Percentiles rank a stretch among this genome's conserved stretches.
Conservation (phyloP, 192 early-diverging fungal genomes). For the Backusella mclennaniae region DNA sequence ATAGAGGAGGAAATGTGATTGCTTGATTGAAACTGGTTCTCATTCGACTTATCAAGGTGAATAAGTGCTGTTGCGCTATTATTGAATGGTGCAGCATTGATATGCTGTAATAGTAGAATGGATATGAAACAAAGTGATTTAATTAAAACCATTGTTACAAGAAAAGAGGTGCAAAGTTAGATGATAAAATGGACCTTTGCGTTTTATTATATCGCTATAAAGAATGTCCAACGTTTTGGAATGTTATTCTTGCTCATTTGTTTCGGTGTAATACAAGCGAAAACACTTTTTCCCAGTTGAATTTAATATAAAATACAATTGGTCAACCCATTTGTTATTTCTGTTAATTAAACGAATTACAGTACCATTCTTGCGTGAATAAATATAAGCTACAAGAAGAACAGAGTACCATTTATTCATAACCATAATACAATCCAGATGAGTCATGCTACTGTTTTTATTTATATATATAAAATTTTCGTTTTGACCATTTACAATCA, state of each 20-base stretch:
- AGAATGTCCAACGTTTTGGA: constrained; percentile 1
- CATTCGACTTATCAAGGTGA: neutral
- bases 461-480: neutral
- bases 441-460: neutral
- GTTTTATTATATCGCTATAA: neutral
- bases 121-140: neutral
- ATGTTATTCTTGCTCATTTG: neutral
- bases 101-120: neutral
- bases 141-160: neutral
- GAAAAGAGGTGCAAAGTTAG: neutral
- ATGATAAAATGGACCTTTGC: neutral
- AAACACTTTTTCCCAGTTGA: neutral
- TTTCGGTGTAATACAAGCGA: neutral
- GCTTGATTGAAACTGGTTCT: neutral
- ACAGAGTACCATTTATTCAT: neutral
- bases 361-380: neutral
- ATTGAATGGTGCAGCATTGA: neutral
- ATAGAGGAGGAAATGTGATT: neutral
- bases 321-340: neutral
- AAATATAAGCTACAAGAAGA: neutral
- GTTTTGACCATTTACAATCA: neutral
- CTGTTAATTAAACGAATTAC: neutral
- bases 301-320: neutral
- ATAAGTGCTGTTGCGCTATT: neutral
- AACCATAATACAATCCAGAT: neutral